Percentiles rank a stretch among this genome's conserved stretches.
Evolutionary conservation across 164 flowering plant genomes (phyloP).

Genomic region (Saururus chinensis): DNA sequence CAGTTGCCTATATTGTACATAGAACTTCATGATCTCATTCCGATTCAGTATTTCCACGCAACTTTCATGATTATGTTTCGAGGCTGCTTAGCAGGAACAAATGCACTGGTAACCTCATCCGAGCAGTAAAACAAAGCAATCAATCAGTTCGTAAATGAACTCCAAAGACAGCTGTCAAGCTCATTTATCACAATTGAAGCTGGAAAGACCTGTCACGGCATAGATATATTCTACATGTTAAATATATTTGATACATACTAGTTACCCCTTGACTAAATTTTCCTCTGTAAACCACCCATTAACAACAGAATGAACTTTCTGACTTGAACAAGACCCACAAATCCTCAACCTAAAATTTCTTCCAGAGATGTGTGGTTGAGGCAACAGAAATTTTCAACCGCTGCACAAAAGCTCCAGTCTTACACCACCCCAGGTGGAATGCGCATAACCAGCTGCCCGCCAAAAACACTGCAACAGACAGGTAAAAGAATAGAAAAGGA

Average conservation of each 20-base stretch:
- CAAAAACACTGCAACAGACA: slow-evolving; percentile 25
- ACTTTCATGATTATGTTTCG: no score
- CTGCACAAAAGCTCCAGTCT: slow-evolving; percentile 4
- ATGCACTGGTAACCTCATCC: no score
- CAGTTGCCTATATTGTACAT: no score
- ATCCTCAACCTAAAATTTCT: neutral
- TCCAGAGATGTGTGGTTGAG: neutral
- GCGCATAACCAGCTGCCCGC: slow-evolving; percentile 45
- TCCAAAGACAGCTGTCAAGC: neutral
- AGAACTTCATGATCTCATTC: no score
- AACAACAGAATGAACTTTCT: neutral
- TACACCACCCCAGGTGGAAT: slow-evolving; percentile 46
- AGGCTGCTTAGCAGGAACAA: no score
- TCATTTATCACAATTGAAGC: neutral
- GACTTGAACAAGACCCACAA: neutral
- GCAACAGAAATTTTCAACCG: neutral
- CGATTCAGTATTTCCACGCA: no score
- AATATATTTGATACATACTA: no score
- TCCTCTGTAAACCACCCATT: no score
- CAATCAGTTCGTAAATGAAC: no score
- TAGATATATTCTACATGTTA: neutral
- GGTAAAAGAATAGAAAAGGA: neutral
- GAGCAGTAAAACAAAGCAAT: no score
- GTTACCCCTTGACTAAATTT: no score
- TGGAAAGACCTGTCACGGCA: neutral